Conservation (phyloP, 257 asterid species). For the Solanum paucissectum region DNA sequence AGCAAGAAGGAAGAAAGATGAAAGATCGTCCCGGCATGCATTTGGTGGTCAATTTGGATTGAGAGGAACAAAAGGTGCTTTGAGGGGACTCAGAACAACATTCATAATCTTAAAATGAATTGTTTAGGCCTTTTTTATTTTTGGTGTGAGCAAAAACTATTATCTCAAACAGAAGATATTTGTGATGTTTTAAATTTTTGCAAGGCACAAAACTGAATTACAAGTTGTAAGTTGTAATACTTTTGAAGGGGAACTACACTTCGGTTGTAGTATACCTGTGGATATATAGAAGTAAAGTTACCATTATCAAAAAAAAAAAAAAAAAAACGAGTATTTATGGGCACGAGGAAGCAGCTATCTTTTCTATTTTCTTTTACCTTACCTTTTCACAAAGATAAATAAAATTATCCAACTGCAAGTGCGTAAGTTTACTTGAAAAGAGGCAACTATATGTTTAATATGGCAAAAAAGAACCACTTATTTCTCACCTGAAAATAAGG, state of each 20-base stretch:
- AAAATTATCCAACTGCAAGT: background rate
- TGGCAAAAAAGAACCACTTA: conserved; percentile 1
- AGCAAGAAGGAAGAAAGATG: background rate
- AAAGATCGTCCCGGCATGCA: background rate
- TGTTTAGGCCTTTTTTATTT: background rate
- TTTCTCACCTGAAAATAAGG: conserved; percentile 81
- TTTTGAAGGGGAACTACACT: background rate
- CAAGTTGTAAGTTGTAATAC: background rate
- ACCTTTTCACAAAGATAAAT: background rate
- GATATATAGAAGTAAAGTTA: background rate
- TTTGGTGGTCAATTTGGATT: background rate
- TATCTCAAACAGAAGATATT: background rate
- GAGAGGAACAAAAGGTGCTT: background rate
- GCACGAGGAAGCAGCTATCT: background rate
- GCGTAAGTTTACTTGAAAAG: background rate
- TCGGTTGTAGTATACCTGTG: background rate
- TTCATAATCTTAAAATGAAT: background rate
- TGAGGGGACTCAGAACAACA: background rate
- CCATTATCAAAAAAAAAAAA: background rate
- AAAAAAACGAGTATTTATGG: background rate
- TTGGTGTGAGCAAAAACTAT: background rate
- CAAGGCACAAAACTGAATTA: background rate
- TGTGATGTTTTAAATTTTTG: background rate
- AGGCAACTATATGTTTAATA: background rate
- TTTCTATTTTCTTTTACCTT: background rate